Evolutionary conservation across 2,329 filamentous ascomycete species (phyloP), one percentile per base, ranked within the genome.

Genomic region (Pezicula rhizophila): DNA sequence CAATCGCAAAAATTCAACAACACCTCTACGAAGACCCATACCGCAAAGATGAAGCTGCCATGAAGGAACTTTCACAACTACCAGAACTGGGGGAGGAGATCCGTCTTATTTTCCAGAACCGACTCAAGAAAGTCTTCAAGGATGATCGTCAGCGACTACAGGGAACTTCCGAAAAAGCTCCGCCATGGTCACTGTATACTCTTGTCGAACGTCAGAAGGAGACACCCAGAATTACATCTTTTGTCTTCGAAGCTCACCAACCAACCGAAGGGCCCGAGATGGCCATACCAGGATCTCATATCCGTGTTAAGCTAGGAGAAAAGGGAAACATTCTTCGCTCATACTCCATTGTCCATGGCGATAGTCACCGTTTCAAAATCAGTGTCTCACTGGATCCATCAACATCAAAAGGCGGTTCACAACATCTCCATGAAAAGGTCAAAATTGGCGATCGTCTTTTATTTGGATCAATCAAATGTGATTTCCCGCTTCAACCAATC

Each of bases 1-100:
- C 79, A 0, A 70, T 85, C 17, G 76, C 79, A 57, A 68, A 75
- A 2, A 67, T 85, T 0, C 80, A 84, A 62, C 75, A 81, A 60
- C 83, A 78, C 50, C 63, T 84, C 28, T 79, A 81, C 58, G 70
- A 75, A 5, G 73, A 76, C 12, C 39, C 39, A 20, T 42, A 42
- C 17, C 71, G 66, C 23, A 68, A 70, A 28, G 49, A 57, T 35
- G 39, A 42, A 25, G 42, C 48, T 5, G 47, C 42, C 8, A 54
- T 57, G 53, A 40, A 18, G 8, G 49, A 54, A 17, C 23, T 57
- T 10, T 20, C 46, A 8, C 28, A 38, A 18, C 3, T 57, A 6
- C 10, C 51, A 53, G 33, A 48, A 39, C 14, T 52, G 35, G 34
- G 52, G 25, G 15, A 43, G 45, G 40, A 58, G 45, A 44, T 42